A percentile compares a stretch with the other conserved stretches of the same genome.
phyloP scores from a whole-genome alignment of 1,284 basidiomycete species.

The Ceratobasidium sp. region DNA sequence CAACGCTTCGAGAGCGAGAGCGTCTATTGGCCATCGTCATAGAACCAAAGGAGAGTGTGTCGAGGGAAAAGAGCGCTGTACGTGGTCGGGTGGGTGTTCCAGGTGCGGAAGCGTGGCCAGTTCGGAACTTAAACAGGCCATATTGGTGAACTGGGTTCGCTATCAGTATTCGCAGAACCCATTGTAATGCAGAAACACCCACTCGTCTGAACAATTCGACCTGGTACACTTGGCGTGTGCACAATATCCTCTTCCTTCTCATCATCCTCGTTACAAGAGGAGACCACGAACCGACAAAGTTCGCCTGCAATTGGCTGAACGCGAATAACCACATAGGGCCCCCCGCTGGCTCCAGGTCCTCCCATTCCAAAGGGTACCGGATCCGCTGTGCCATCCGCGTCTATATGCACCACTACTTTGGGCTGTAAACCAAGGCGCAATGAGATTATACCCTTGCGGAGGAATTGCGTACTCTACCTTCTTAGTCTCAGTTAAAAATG shows the following conservation, averaged over 20 bases:
- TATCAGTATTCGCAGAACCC: neutral
- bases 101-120: constrained; percentile 75
- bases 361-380: constrained; percentile 74
- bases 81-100: constrained; percentile 79
- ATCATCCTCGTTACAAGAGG: constrained; percentile 70
- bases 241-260: constrained; percentile 82
- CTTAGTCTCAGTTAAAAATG: constrained; percentile 73
- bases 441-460: neutral
- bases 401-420: constrained; percentile 86
- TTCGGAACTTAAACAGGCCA: constrained; percentile 83
- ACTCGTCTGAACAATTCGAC: constrained; percentile 82
- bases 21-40: constrained; percentile 42
- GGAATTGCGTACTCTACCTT: constrained; percentile 62
- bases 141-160: constrained; percentile 74
- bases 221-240: constrained; percentile 74
- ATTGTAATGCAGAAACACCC: constrained; percentile 47
- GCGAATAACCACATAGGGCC: constrained; percentile 76
- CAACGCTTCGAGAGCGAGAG: constrained; percentile 31
- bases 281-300: constrained; percentile 70
- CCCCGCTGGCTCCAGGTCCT: constrained; percentile 47
- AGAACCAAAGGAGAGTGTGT: constrained; percentile 67
- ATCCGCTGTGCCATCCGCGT: constrained; percentile 74
- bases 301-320: constrained; percentile 83
- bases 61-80: constrained; percentile 81
- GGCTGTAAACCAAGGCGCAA: constrained; percentile 58